A percentile compares a stretch with the other conserved stretches of the same genome.
These are phyloP conservation scores for Vishniacozyma victoriae DNA, from an alignment of 768 basidiomycete species.

Conservation along the genomic window DNA sequence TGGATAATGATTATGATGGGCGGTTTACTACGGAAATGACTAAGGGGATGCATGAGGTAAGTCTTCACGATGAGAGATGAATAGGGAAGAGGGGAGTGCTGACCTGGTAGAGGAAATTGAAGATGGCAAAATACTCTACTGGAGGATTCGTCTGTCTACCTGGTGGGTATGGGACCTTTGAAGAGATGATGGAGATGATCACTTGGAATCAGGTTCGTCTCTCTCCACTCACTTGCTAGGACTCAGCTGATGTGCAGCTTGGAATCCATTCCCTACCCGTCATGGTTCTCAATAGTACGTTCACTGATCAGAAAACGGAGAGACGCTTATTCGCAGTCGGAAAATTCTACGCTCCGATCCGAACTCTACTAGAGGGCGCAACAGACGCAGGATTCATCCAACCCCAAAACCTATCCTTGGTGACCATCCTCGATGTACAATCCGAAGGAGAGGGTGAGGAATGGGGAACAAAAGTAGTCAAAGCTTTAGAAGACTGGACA, in stretches of 20 bases:
- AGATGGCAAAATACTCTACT: conserved; percentile 72
- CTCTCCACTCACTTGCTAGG: background rate
- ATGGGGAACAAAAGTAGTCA: conserved; percentile 41
- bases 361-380: conserved; percentile 63
- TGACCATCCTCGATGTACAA: conserved; percentile 63
- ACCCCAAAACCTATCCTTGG: conserved; percentile 56
- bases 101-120: conserved; percentile 83
- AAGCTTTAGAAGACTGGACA: conserved; percentile 35
- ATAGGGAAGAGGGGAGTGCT: conserved; percentile 38
- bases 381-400: conserved; percentile 70
- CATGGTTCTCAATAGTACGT: conserved; percentile 63
- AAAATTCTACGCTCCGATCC: conserved; percentile 76
- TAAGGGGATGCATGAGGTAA: conserved; percentile 46
- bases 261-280: conserved; percentile 58
- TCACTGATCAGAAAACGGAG: background rate
- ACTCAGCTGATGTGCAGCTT: conserved; percentile 9
- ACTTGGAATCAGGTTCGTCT: conserved; percentile 86
- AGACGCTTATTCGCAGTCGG: conserved; percentile 51
- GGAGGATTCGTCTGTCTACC: conserved; percentile 82
- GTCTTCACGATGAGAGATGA: conserved; percentile 31
- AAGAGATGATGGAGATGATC: conserved; percentile 90
- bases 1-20: conserved; percentile 28
- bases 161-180: conserved; percentile 91
- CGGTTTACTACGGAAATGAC: conserved; percentile 33
- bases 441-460: conserved; percentile 19